Evolutionary conservation across 108 stramenopile species (phyloP), one percentile per base, ranked within the genome.

Genomic region (Stephanodiscus triporus): DNA sequence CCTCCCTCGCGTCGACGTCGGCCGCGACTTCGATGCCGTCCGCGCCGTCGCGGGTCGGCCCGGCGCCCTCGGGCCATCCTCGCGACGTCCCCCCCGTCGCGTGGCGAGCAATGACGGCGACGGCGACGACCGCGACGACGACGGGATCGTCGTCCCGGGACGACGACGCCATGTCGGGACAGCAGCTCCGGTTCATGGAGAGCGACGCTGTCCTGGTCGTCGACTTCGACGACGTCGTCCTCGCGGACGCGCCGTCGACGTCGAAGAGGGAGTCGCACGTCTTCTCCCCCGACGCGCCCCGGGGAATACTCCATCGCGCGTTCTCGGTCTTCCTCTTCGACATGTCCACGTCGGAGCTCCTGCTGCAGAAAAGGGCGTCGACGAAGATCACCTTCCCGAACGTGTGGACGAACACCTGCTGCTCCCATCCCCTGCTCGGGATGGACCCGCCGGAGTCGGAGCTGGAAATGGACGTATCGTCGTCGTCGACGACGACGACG

Each of bases 341-440:
- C 74, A 65, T 86, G 38, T 86, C 88, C 23, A 84, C 93, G 36
- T 89, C 86, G 14, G 84, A 92, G 66, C 77, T 99, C 20, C 76
- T 99, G 53, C 85, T 99, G 48, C 98, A 99, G 68, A 95, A 99
- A 81, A 86, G 99, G 26, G 97, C 99, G 0, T 69, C 80, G 3
- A 83, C 80, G 56, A 99, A 99, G 80, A 98, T 99, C 71, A 99
- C 99, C 8, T 99, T 99, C 80, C 98, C 99, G 14, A 93, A 92
- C 80, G 94, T 97, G 4, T 99, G 99, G 99, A 99, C 99, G 50
- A 99, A 99, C 80, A 99, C 99, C 20, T 99, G 99, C 70, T 99
- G 99, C 73, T 90, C 88, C 9, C 99, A 99, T 82, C 99, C 98
- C 0, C 78, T 99, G 56, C 88, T 92, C 69, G 95, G 95, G 30